Conservation (phyloP, 2,329 filamentous ascomycete genomes). For the Penicillium frequentans region DNA sequence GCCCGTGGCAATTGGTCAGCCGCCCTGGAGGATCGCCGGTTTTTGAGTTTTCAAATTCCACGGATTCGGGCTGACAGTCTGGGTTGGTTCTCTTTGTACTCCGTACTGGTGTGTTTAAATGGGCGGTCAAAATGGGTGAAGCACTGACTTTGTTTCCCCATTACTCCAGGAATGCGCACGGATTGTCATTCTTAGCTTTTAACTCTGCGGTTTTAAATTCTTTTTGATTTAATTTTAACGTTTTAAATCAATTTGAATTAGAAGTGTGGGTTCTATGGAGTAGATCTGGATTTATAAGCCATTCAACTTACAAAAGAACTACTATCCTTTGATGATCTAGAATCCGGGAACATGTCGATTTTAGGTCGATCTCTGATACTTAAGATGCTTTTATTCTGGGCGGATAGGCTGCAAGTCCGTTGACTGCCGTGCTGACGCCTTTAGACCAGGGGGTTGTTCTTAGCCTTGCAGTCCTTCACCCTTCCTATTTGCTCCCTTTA, state of each 20-base stretch:
- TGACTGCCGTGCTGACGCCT: not conserved
- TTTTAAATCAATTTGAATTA: not conserved
- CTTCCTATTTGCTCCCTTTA: not conserved
- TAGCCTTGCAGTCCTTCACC: not conserved
- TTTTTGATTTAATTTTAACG: not conserved
- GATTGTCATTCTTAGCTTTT: not conserved
- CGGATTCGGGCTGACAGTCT: conserved; percentile 7
- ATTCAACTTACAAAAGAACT: not conserved
- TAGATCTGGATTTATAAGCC: not conserved
- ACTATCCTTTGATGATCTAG: not conserved
- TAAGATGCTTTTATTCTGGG: not conserved
- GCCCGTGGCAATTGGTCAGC: conserved; percentile 20
- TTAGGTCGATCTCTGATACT: not conserved
- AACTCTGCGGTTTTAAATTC: not conserved
- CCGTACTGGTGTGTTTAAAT: not conserved
- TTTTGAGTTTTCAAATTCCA: conserved; percentile 23
- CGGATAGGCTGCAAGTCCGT: conserved; percentile 3
- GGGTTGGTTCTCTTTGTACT: not conserved
- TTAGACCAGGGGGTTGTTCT: not conserved
- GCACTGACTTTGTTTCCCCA: not conserved
- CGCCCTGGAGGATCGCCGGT: conserved; percentile 20
- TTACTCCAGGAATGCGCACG: not conserved
- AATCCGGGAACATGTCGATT: not conserved
- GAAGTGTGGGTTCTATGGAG: not conserved
- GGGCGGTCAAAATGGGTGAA: not conserved